Base-by-base conservation (phyloP, 1,284 basidiomycete genomes). In the Heterobasidion parviporum region DNA sequence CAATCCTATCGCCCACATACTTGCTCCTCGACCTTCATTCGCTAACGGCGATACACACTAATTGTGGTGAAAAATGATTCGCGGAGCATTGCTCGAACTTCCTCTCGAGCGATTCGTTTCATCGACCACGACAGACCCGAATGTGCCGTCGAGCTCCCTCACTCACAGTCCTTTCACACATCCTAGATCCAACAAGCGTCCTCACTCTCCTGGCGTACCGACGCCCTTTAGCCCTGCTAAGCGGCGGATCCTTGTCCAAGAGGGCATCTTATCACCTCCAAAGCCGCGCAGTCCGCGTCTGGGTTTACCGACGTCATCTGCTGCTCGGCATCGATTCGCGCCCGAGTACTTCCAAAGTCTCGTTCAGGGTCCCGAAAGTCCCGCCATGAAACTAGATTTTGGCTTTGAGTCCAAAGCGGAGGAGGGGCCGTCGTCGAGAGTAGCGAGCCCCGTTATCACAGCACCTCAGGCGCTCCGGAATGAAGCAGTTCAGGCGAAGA, bases 221-320 rank as follows among this genome's bases (percentile, higher is more conserved):
- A 68, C 64, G 20, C 67, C 76, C 50, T 74, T 77, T 59, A 85
- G 77, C 61, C 85, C 86, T 32, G 74, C 81, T 32, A 89, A 89
- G 66, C 80, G 87, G 43, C 82, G 87, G 49, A 79, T 89, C 56
- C 74, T 89, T 55, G 74, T 71, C 57, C 74, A 74, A 50, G 82
- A 85, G 63, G 80, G 78, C 54, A 68, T 78, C n/a, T 70, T 75
- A 54, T 66, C 71, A 6, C 68, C 72, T 7, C 64, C 71, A 49
- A 72, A 72, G 62, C 72, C 65, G 56, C 18, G 18, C 18, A 18
- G 18, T 18, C 18, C 18, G 18, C 68, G 73, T 38, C 51, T 64
- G 15, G 59, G 59, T 9, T 60, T 49, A 49, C 70, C 57, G 62
- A 68, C 26, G 62, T 61, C 56, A 45, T 50, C 35, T 34, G 33